Base-by-base conservation (phyloP, 2,329 filamentous ascomycete species). In the Aschersonia sp. region DNA sequence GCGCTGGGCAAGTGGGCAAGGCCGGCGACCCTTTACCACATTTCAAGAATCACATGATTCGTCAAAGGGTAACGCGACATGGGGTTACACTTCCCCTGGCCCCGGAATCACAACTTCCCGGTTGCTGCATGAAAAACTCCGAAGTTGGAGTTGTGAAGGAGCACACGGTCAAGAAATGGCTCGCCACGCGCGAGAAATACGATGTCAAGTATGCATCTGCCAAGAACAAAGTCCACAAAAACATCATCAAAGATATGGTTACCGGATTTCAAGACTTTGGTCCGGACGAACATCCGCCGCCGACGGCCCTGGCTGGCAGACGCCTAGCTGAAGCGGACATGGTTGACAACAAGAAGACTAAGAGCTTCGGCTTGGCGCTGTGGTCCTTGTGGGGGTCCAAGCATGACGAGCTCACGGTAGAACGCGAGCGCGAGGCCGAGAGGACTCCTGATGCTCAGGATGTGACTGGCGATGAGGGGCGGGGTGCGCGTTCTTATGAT, bases 321-420 rank as follows among this genome's bases (percentile, higher is more conserved):
- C 74, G 82, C 50, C 73, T 71, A 52, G 67, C 61, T 35, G 56
- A 58, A 40, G 53, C 70, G n/a, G 71, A 74, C 12, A 38, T 59
- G n/a, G 52, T 55, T 1, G 58, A 61, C 52, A 71, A 71, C 55
- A 74, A 74, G 59, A 80, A 72, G 63, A 73, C 66, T 54, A 82
- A 77, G 71, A 89, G 85, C 53, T 78, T 84, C 65, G 86, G 84
- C 5, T 70, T 96, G 62, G 78, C 82, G 2, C 68, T 96, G 53
- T 97, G 91, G 91, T 85, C 81, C 45, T 71, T 83, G 1, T 94
- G 89, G 85, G 89, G 87, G 10, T 89, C 84, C 44, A 94, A 85
- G 60, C 88, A 96, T 59, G 92, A 97, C 59, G 77, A 91, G 62
- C 73, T 73, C 52, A 85, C 84, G 0, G 73, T 94, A 3, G 67